Base-by-base conservation (phyloP, 208 protist genomes). In the Crithidia bombi region DNA sequence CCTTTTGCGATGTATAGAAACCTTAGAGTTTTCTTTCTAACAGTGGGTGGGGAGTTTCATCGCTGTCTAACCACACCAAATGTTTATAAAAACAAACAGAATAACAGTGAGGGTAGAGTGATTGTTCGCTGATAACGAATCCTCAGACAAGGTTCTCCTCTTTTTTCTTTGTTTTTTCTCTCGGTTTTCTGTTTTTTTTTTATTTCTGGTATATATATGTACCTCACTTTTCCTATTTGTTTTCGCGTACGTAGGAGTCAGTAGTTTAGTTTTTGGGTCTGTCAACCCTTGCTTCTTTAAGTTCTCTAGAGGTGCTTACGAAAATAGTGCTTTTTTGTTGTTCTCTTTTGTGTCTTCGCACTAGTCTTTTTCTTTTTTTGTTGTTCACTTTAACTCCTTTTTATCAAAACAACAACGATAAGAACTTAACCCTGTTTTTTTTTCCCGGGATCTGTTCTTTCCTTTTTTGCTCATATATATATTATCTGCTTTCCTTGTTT, bases 341-440 rank as follows among this genome's bases (percentile, higher is more conserved):
- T n/a, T n/a, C n/a, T n/a, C n/a, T n/a, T n/a, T 21, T 28, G 33
- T 46, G 30, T 32, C n/a, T n/a, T n/a, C n/a, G n/a, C n/a, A n/a
- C n/a, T n/a, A n/a, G 9, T 56, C 28, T 55, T 30, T 50, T 69
- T 61, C 66, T 73, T 68, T 63, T 73, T 39, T 59, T 41, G 50
- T 41, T 36, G 50, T 69, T 68, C 67, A 51, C 57, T 50, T 25
- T 26, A 19, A 57, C 46, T 25, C 61, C 10, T 19, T 28, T 49
- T 4, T 43, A 36, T 61, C 33, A 26, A 28, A 44, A 44, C 14
- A 21, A 9, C n/a, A n/a, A n/a, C n/a, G n/a, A n/a, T n/a, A n/a
- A n/a, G n/a, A n/a, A n/a, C 25, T 11, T 19, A 23, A 19, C 38
- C 6, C 38, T 41, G 38, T 41, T 14, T 47, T 47, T 47, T 47